These are phyloP conservation scores for Phalaenopsis hybrid DNA, from an alignment of 116 monocot species.

Conservation along the genomic window DNA sequence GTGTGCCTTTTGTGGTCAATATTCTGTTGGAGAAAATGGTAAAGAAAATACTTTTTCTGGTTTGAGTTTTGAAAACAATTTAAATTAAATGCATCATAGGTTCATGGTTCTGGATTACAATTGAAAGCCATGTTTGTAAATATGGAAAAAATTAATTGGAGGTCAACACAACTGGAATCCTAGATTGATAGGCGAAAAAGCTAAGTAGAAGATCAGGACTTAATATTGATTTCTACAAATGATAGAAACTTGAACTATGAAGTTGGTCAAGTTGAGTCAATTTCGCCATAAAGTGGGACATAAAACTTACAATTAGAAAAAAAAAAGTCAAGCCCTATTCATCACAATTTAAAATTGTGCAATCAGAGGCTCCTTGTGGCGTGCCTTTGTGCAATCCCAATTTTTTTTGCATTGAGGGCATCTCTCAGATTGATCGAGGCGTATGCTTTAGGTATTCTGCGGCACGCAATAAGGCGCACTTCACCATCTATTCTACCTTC, in stretches of 20 bases:
- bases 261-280: neutral
- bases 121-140: neutral
- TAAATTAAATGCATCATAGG: neutral
- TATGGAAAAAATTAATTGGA: no score
- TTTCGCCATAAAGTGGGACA: neutral
- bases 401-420: no score
- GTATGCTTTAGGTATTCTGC: no score
- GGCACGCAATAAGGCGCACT: no score
- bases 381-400: neutral
- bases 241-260: neutral
- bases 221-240: neutral
- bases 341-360: no score
- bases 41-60: neutral
- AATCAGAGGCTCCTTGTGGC: no score
- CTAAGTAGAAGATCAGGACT: neutral
- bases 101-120: neutral
- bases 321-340: neutral
- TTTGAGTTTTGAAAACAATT: neutral
- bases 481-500: no score
- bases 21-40: neutral
- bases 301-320: neutral
- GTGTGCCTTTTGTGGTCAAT: neutral
- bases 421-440: no score
- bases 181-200: neutral
- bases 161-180: neutral